Percentiles rank a stretch among this genome's conserved stretches.
Conservation (phyloP, 345 rosid species). For the Leavenworthia alabamica region DNA sequence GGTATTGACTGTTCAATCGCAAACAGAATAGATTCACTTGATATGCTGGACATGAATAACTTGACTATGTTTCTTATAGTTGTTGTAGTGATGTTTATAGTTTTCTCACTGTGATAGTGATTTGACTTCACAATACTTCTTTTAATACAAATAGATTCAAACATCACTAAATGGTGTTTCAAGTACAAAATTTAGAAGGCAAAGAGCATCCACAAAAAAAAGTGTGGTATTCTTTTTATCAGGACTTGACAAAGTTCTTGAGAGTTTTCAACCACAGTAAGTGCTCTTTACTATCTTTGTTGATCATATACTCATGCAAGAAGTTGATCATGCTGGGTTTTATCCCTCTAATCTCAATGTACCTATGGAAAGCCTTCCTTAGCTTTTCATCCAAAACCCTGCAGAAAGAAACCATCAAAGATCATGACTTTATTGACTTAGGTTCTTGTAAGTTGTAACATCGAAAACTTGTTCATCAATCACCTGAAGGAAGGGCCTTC, state of each 20-base stretch:
- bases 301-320: conserved; percentile 88
- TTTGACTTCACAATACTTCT: no score
- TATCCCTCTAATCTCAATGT: conserved; percentile 71
- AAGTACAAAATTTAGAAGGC: no score
- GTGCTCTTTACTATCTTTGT: conserved; percentile 72
- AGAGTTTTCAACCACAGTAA: conserved; percentile 68
- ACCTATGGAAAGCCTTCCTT: conserved; percentile 70
- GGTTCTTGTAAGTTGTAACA: background rate
- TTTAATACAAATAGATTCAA: no score
- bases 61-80: no score
- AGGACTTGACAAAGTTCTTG: conserved; percentile 54
- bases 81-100: no score
- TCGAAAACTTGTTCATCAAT: background rate
- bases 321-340: conserved; percentile 67
- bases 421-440: background rate
- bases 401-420: conserved; percentile 17
- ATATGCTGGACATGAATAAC: no score
- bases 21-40: no score
- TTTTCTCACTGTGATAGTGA: no score
- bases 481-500: conserved; percentile 86
- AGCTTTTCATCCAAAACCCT: conserved; percentile 88
- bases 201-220: no score
- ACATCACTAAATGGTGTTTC: no score
- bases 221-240: background rate
- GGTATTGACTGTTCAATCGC: no score